phyloP scores from a whole-genome alignment of 2,329 filamentous ascomycete genomes.

The Aspergillus pseudoviridinutans region DNA sequence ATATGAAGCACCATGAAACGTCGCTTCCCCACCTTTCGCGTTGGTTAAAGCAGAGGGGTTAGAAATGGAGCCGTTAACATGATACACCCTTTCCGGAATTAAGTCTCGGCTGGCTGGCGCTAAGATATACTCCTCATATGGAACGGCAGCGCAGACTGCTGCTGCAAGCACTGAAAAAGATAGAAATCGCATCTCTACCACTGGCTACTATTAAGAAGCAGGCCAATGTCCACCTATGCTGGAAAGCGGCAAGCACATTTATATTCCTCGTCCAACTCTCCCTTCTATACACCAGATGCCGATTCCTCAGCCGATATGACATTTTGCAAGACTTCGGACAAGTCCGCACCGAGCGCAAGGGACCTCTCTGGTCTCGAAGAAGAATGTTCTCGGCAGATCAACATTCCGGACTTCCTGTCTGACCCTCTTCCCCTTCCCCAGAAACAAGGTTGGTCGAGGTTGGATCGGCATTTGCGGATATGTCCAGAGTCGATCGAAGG shows the following conservation, averaged over 20 bases:
- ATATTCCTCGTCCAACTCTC: not conserved
- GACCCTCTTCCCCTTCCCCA: not conserved
- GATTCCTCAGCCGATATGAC: not conserved
- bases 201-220: not conserved
- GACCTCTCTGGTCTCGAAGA: not conserved
- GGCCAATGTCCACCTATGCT: no score
- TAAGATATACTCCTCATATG: not conserved
- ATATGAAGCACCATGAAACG: constrained; percentile 24
- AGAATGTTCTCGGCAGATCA: not conserved
- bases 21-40: not conserved
- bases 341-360: not conserved
- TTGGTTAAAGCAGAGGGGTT: not conserved
- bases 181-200: not conserved
- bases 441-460: no score
- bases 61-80: not conserved
- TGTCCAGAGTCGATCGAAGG: no score
- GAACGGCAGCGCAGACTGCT: not conserved
- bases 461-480: not conserved
- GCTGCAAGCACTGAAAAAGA: not conserved
- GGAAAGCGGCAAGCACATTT: not conserved
- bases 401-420: not conserved
- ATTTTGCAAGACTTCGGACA: not conserved
- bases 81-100: not conserved
- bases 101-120: not conserved
- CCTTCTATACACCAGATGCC: no score